These are phyloP conservation scores for Aspergillus novoparasiticus DNA, from an alignment of 2,329 filamentous ascomycete genomes.

Conservation along the genomic window DNA sequence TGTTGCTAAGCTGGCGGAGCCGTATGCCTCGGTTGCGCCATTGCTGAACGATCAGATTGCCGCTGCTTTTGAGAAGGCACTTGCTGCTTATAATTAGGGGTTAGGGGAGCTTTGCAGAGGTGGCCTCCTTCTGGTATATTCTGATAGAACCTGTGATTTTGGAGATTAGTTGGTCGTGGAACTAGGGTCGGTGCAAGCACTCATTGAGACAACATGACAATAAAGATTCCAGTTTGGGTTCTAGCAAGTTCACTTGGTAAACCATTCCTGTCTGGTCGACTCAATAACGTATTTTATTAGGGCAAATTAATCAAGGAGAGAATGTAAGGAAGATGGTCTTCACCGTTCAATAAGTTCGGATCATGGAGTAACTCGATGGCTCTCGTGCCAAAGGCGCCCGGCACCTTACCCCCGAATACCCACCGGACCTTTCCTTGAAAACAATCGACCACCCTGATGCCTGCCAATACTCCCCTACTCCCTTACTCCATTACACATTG, in stretches of 20 bases:
- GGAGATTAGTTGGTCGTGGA: not conserved
- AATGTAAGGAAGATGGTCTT: too few species aligned
- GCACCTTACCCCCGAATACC: too few species aligned
- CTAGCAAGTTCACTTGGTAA: not conserved
- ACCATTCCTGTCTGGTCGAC: not conserved
- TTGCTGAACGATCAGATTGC: slow-evolving; percentile 18
- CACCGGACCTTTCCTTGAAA: too few species aligned
- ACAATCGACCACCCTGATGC: too few species aligned
- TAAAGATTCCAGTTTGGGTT: too few species aligned
- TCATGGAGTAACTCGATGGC: too few species aligned
- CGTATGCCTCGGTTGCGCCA: slow-evolving; percentile 21
- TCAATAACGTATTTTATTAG: not conserved
- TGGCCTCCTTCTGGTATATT: not conserved
- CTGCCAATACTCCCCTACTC: too few species aligned
- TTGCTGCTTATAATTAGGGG: slow-evolving; percentile 15
- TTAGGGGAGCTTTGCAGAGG: not conserved
- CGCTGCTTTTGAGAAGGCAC: slow-evolving; percentile 17
- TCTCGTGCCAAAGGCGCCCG: too few species aligned
- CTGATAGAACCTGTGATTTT: not conserved
- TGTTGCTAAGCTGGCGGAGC: slow-evolving; percentile 15
- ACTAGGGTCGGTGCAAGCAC: not conserved
- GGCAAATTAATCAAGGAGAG: too few species aligned
- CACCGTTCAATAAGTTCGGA: too few species aligned
- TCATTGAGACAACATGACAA: too few species aligned
- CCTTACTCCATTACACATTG: too few species aligned